Evolutionary conservation across 768 basidiomycete genomes (phyloP).

Genomic region (Phanerodontia chrysosporium): DNA sequence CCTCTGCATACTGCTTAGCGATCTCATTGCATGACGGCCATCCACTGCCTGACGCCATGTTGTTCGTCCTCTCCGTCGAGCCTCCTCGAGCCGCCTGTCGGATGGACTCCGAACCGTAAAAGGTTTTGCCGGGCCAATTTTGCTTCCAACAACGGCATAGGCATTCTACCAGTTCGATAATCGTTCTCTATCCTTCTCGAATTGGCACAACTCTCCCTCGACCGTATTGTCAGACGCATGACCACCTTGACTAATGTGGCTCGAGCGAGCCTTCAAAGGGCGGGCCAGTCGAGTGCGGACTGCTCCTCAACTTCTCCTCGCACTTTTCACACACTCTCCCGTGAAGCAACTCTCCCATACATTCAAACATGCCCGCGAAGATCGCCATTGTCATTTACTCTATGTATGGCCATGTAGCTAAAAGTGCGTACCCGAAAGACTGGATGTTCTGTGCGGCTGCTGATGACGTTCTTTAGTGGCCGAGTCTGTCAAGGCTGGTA

Average conservation of each 20-base stretch:
- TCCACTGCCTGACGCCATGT: no score
- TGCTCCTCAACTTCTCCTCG: not conserved
- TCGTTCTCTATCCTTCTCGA: not conserved
- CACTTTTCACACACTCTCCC: not conserved
- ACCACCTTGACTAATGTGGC: not conserved
- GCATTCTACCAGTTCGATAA: not conserved
- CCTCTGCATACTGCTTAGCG: no score
- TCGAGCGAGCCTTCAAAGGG: not conserved
- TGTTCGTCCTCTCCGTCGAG: no score
- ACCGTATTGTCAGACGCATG: not conserved
- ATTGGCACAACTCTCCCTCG: not conserved
- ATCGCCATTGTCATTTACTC: conserved; percentile 72
- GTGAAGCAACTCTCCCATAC: not conserved
- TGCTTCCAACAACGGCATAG: not conserved
- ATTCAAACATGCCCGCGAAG: conserved; percentile 27
- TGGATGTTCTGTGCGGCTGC: not conserved
- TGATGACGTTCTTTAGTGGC: conserved; percentile 45
- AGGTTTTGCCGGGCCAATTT: not conserved
- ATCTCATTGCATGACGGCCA: no score
- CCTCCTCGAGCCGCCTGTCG: not conserved
- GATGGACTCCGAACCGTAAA: not conserved
- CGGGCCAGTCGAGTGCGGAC: not conserved
- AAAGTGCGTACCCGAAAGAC: conserved; percentile 39
- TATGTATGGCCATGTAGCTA: conserved; percentile 68
- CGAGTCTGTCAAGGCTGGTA: conserved; percentile 39